Conservation (phyloP, 257 asterid genomes). For the Penstemon eatonii region DNA sequence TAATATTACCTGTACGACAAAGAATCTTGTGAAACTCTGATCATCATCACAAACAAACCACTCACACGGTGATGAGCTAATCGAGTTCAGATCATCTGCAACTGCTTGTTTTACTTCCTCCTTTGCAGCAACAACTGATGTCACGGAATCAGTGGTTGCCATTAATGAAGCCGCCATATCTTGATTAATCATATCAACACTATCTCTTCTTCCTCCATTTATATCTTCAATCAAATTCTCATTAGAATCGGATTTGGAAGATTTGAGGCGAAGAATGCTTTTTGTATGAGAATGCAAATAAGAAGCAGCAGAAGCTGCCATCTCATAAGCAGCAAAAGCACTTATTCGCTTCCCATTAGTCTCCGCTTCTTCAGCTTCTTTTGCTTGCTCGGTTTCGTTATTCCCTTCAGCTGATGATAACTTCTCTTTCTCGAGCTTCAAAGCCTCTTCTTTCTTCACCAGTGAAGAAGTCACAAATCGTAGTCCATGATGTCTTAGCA, state of each 20-base stretch:
- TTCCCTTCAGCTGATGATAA: slow-evolving; percentile 31
- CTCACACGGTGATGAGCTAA: slow-evolving; percentile 78
- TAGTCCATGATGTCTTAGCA: slow-evolving; percentile 56
- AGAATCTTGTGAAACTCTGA: slow-evolving; percentile 72
- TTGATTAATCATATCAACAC: slow-evolving; percentile 35
- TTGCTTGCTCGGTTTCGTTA: slow-evolving; percentile 30
- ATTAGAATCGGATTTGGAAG: slow-evolving; percentile 36
- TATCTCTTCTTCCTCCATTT: slow-evolving; percentile 22
- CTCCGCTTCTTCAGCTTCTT: slow-evolving; percentile 22
- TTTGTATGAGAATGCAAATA: slow-evolving; percentile 82
- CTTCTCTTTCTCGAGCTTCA: slow-evolving; percentile 56
- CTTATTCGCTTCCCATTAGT: slow-evolving; percentile 39
- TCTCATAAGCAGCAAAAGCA: slow-evolving; percentile 71
- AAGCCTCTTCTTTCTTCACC: slow-evolving; percentile 73
- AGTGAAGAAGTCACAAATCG: slow-evolving; percentile 72
- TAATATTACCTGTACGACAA: slow-evolving; percentile 71
- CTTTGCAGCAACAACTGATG: slow-evolving; percentile 94
- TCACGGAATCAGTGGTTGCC: slow-evolving; percentile 88
- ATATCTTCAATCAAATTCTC: slow-evolving; percentile 29
- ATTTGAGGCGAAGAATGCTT: slow-evolving; percentile 63
- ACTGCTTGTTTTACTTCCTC: slow-evolving; percentile 98
- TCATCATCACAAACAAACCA: slow-evolving; percentile 95
- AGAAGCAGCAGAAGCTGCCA: slow-evolving; percentile 96
- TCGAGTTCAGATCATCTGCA: slow-evolving; percentile 87
- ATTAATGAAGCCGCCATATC: slow-evolving; percentile 74